Conservation (phyloP, 2,329 filamentous ascomycete species). For the Penicillium sp. region DNA sequence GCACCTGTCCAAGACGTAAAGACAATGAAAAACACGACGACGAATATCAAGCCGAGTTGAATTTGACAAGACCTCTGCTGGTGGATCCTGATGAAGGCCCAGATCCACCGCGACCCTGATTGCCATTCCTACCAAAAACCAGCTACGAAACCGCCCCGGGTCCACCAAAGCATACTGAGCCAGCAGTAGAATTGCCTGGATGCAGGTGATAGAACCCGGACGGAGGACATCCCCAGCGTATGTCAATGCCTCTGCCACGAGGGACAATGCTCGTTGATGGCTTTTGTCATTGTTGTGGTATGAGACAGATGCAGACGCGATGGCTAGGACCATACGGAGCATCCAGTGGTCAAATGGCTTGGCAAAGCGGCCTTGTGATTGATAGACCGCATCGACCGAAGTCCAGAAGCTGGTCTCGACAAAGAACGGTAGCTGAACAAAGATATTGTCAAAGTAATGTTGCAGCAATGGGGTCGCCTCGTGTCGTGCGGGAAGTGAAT, state of each 20-base stretch:
- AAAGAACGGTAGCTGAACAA: conserved; percentile 77
- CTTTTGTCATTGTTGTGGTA: conserved; percentile 63
- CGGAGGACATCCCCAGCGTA: conserved; percentile 80
- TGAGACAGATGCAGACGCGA: conserved; percentile 73
- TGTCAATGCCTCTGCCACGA: conserved; percentile 66
- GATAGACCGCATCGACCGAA: conserved; percentile 79
- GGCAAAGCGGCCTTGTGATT: conserved; percentile 63
- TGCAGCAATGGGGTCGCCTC: conserved; percentile 69
- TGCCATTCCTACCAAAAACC: conserved; percentile 90
- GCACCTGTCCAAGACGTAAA: conserved; percentile 84
- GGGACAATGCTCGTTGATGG: conserved; percentile 59
- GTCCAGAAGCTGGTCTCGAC: conserved; percentile 75
- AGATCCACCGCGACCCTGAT: conserved; percentile 84
- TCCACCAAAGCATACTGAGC: conserved; percentile 89
- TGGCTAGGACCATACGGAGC: conserved; percentile 84
- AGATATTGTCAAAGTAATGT: conserved; percentile 81
- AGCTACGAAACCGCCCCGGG: conserved; percentile 86
- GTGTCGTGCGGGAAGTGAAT: conserved; percentile 70
- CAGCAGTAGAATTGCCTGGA: conserved; percentile 82
- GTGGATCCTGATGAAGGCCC: conserved; percentile 89
- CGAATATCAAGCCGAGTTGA: conserved; percentile 72
- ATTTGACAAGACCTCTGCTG: conserved; percentile 65
- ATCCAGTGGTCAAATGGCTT: conserved; percentile 75
- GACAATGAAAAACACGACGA: conserved; percentile 82
- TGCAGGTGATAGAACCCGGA: conserved; percentile 79